Percentiles rank a stretch among this genome's conserved stretches.
Evolutionary conservation across 306 rosid species (phyloP).

Genomic region (Acacia confusa): DNA sequence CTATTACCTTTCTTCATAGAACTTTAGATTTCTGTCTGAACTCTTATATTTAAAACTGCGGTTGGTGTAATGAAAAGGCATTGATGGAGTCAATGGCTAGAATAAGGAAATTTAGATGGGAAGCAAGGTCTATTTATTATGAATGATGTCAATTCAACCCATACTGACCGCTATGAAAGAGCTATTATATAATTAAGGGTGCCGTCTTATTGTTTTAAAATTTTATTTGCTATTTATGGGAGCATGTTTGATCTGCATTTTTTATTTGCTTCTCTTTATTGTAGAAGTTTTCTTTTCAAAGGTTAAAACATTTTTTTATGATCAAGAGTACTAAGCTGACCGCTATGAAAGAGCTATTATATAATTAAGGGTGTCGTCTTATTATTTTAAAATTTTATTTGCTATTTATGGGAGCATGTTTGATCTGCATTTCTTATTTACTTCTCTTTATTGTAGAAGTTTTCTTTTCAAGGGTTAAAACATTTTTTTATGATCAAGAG

Average conservation of each 20-base stretch:
- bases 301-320: neutral
- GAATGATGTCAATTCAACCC: neutral
- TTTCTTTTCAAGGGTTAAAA: neutral
- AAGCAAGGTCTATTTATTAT: neutral
- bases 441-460: neutral
- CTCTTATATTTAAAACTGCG: neutral
- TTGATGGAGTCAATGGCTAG: slow-evolving; percentile 3
- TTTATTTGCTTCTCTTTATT: neutral
- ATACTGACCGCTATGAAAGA: neutral
- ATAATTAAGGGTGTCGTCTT: neutral
- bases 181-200: neutral
- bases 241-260: neutral
- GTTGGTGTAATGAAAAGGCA: neutral
- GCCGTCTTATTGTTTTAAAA: neutral
- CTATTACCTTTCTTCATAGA: neutral
- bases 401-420: neutral
- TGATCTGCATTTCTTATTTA: neutral
- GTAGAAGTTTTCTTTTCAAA: neutral
- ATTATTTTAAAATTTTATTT: neutral
- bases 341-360: neutral
- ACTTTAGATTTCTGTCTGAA: neutral
- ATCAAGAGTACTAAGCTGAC: neutral
- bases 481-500: neutral
- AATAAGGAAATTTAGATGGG: neutral
- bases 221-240: neutral